Evolutionary conservation across 23 red algal genomes (phyloP).

Genomic region (Pyropia yezoensis): DNA sequence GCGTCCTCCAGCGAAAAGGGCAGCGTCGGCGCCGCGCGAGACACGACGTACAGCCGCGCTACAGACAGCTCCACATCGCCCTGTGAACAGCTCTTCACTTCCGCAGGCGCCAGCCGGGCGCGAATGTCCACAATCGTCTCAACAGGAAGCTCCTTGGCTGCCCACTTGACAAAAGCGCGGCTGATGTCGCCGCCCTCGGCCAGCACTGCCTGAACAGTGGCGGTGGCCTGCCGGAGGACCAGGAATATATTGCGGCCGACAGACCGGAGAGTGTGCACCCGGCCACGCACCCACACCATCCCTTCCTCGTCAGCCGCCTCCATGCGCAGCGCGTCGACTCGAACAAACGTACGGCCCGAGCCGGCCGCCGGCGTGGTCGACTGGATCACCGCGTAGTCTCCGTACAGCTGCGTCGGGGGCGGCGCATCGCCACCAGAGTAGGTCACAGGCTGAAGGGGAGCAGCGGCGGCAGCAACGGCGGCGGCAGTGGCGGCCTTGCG

Average conservation of each 20-base stretch:
- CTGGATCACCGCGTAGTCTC: slow-evolving; percentile 63
- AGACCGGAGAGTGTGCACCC: slow-evolving; percentile 61
- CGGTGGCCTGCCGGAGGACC: slow-evolving; percentile 55
- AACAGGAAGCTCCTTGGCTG: slow-evolving; percentile 43
- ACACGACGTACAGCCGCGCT: slow-evolving; percentile 74
- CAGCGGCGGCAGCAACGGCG: slow-evolving; percentile 24
- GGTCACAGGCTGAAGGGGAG: slow-evolving; percentile 16
- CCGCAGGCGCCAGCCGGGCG: slow-evolving; percentile 35
- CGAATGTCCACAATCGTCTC: slow-evolving; percentile 82
- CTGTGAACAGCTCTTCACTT: slow-evolving; percentile 75
- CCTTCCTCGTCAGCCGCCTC: background rate
- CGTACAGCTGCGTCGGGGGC: slow-evolving; percentile 36
- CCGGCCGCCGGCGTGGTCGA: slow-evolving; percentile 26
- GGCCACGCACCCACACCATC: slow-evolving; percentile 74
- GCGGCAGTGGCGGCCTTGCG: slow-evolving; percentile 30
- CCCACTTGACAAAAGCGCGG: slow-evolving; percentile 77
- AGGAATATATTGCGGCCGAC: slow-evolving; percentile 65
- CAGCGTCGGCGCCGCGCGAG: slow-evolving; percentile 34
- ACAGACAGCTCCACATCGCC: slow-evolving; percentile 46
- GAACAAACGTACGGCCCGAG: slow-evolving; percentile 29
- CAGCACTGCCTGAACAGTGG: slow-evolving; percentile 72
- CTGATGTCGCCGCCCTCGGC: slow-evolving; percentile 30
- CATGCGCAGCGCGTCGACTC: slow-evolving; percentile 25
- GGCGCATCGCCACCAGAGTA: slow-evolving; percentile 10
- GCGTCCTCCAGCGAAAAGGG: slow-evolving; percentile 88